Percentiles rank a stretch among this genome's conserved stretches.
phyloP scores from a whole-genome alignment of 306 rosid genomes.

The Trifolium dubium region DNA sequence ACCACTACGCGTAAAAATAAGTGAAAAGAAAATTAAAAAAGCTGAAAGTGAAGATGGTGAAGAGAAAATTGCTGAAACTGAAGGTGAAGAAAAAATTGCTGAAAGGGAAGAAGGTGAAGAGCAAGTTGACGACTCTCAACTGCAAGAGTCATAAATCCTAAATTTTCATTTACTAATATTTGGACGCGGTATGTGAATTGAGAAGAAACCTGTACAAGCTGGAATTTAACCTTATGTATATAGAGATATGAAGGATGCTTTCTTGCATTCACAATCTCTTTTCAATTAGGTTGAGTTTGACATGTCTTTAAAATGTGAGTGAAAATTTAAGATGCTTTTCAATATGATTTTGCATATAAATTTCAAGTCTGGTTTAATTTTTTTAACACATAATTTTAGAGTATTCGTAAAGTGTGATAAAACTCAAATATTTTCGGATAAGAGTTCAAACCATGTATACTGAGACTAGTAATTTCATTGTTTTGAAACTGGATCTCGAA shows the following conservation, averaged over 20 bases:
- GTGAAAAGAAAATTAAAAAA: slow-evolving; percentile 59
- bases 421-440: not conserved
- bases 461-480: slow-evolving; percentile 10
- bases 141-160: slow-evolving; percentile 43
- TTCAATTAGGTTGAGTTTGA: slow-evolving; percentile 19
- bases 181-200: slow-evolving; percentile 34
- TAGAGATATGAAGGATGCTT: slow-evolving; percentile 35
- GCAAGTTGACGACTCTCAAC: slow-evolving; percentile 32
- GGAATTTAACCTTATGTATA: slow-evolving; percentile 46
- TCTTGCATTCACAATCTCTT: slow-evolving; percentile 36
- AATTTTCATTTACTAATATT: slow-evolving; percentile 36
- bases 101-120: slow-evolving; percentile 53
- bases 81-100: slow-evolving; percentile 51
- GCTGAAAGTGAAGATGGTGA: slow-evolving; percentile 55
- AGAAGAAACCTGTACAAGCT: slow-evolving; percentile 39
- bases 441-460: slow-evolving; percentile 24
- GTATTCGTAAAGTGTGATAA: not conserved
- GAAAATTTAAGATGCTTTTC: slow-evolving; percentile 2
- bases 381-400: slow-evolving; percentile 10
- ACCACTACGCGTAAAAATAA: slow-evolving; percentile 70
- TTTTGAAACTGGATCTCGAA: not conserved
- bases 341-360: not conserved
- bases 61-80: slow-evolving; percentile 44
- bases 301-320: slow-evolving; percentile 25
- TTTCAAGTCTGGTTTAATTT: not conserved